phyloP scores from a whole-genome alignment of 441 rosid species.

The Biscutella laevigata region DNA sequence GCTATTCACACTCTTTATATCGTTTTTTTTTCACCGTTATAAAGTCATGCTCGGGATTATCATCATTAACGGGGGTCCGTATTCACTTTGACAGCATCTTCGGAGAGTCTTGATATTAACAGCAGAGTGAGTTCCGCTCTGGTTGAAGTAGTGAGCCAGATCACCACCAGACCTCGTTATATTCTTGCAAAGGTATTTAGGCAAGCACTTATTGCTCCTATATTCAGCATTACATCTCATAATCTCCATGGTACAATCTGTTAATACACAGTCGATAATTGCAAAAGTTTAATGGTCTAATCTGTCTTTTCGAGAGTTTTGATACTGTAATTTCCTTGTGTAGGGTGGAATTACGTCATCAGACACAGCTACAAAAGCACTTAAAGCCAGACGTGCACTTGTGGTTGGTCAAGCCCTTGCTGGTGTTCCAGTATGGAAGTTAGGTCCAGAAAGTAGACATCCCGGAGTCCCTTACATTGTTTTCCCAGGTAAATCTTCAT shows the following conservation, averaged over 20 bases:
- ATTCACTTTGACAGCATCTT: slow-evolving; percentile 51
- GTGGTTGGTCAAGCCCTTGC: slow-evolving; percentile 91
- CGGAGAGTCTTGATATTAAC: slow-evolving; percentile 90
- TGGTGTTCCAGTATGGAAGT: slow-evolving; percentile 94
- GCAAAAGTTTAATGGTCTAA: neutral
- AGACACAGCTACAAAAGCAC: slow-evolving; percentile 91
- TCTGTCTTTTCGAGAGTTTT: neutral
- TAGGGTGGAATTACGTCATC: slow-evolving; percentile 98
- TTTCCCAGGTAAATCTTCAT: slow-evolving; percentile 63
- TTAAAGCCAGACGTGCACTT: slow-evolving; percentile 76
- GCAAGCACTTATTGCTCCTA: slow-evolving; percentile 7
- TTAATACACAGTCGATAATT: neutral
- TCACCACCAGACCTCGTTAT: slow-evolving; percentile 78
- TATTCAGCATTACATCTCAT: slow-evolving; percentile 4
- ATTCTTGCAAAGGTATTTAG: slow-evolving; percentile 82
- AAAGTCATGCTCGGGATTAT: neutral
- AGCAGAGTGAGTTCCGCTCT: slow-evolving; percentile 93
- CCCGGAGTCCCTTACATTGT: slow-evolving; percentile 96
- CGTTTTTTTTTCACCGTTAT: neutral
- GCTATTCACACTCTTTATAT: slow-evolving; percentile 4
- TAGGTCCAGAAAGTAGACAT: slow-evolving; percentile 93
- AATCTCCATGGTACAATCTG: neutral
- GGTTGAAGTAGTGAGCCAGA: slow-evolving; percentile 78
- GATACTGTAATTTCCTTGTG: slow-evolving; percentile 12
- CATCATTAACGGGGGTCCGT: slow-evolving; percentile 15